Evolutionary conservation across 352 stramenopile genomes (phyloP).

Genomic region (Thraustochytrium striatum): DNA sequence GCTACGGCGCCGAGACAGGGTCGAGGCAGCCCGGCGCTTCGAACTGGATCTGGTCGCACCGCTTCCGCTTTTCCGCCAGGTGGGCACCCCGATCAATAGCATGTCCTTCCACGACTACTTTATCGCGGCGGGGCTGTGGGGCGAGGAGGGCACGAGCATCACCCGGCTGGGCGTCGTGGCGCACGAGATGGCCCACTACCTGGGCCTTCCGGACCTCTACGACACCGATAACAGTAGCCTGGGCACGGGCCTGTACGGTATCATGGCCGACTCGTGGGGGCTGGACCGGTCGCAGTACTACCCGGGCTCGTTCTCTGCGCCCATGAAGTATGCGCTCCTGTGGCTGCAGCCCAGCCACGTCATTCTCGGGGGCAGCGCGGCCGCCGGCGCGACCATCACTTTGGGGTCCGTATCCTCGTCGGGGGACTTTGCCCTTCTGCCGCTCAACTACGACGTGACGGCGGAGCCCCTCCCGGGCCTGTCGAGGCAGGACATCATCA

Average conservation of each 20-base stretch:
- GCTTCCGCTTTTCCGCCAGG: slow-evolving; percentile 18
- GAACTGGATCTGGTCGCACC: slow-evolving; percentile 38
- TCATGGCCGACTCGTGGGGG: slow-evolving; percentile 60
- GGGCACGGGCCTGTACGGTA: slow-evolving; percentile 57
- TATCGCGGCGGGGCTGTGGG: slow-evolving; percentile 32
- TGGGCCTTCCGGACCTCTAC: slow-evolving; percentile 60
- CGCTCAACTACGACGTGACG: too few species aligned
- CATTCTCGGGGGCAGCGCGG: too few species aligned
- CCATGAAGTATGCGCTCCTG: too few species aligned
- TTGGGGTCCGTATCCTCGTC: too few species aligned
- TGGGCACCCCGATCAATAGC: too few species aligned
- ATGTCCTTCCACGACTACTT: slow-evolving; percentile 14
- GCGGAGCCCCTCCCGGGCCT: too few species aligned
- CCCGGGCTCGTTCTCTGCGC: slow-evolving; percentile 53
- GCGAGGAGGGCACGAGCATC: slow-evolving; percentile 53
- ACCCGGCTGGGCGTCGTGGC: slow-evolving; percentile 58
- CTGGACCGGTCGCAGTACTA: slow-evolving; percentile 53
- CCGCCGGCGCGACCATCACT: too few species aligned
- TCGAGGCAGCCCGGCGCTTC: slow-evolving; percentile 38
- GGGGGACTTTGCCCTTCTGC: too few species aligned
- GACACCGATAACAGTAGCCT: slow-evolving; percentile 51
- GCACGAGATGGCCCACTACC: slow-evolving; percentile 59
- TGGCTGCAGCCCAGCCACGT: too few species aligned
- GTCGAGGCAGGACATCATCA: slow-evolving; percentile 56
- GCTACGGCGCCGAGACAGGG: slow-evolving; percentile 57